These are phyloP conservation scores for Picocystis sp. DNA, from an alignment of 163 green algal species.

Conservation along the genomic window DNA sequence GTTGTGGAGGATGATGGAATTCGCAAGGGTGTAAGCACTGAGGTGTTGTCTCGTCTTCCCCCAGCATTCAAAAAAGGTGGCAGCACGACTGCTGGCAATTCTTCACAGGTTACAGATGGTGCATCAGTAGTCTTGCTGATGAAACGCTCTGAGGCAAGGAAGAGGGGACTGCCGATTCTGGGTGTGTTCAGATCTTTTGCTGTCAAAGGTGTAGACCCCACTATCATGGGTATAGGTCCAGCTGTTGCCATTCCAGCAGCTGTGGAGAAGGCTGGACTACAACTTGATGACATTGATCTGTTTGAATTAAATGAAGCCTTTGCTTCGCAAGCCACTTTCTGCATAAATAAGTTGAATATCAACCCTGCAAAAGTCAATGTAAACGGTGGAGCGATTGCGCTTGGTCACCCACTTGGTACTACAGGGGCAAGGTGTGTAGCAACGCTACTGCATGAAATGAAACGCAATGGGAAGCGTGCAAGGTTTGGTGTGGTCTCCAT, in stretches of 20 bases:
- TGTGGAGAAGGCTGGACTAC: conserved; percentile 57
- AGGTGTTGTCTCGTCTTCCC: conserved; percentile 46
- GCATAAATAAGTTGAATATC: conserved; percentile 55
- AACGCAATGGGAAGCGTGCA: conserved; percentile 43
- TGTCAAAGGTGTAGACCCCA: conserved; percentile 76
- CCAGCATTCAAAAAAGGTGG: conserved; percentile 88
- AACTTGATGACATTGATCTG: conserved; percentile 83
- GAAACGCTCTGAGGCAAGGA: conserved; percentile 63
- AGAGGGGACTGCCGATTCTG: conserved; percentile 63
- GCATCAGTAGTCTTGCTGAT: conserved; percentile 81
- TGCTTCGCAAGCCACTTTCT: conserved; percentile 44
- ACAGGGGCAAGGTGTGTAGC: conserved; percentile 67
- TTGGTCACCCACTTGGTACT: conserved; percentile 85
- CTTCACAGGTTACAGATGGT: conserved; percentile 87
- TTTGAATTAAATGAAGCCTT: conserved; percentile 83
- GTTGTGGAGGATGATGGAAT: conserved; percentile 85
- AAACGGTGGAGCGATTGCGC: conserved; percentile 91
- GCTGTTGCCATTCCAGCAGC: conserved; percentile 82
- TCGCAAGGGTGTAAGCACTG: conserved; percentile 40
- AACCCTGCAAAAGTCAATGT: conserved; percentile 68
- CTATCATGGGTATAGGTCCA: conserved; percentile 91
- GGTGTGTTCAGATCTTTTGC: conserved; percentile 71
- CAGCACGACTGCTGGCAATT: conserved; percentile 87
- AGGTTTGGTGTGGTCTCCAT: conserved; percentile 91
- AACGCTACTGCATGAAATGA: conserved; percentile 85